Evolutionary conservation across 495 filamentous ascomycete species (phyloP).

Genomic region (Penicillium odoratum): DNA sequence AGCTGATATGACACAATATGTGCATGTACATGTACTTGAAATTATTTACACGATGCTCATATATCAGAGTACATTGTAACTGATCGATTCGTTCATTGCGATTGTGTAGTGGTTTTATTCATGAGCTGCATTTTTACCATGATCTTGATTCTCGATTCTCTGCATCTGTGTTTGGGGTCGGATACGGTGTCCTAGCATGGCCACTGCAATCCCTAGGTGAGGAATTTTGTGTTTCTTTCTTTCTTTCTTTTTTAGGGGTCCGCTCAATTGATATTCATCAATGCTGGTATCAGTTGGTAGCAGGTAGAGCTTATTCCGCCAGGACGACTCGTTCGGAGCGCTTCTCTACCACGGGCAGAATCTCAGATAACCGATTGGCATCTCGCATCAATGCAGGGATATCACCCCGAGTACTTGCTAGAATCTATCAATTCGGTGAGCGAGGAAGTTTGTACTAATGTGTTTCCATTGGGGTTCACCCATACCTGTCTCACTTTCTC

Average conservation of each 20-base stretch:
- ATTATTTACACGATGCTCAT: background rate
- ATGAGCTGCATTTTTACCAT: background rate
- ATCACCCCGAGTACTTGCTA: constrained; percentile 71
- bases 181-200: background rate
- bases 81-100: background rate
- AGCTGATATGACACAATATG: background rate
- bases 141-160: background rate
- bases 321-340: constrained; percentile 46
- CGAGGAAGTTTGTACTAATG: background rate
- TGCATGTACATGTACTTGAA: no score
- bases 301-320: constrained; percentile 9
- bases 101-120: background rate
- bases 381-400: constrained; percentile 79
- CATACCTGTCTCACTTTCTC: constrained; percentile 72
- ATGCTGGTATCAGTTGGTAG: background rate
- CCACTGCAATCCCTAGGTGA: no score
- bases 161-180: background rate
- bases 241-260: background rate
- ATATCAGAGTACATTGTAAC: background rate
- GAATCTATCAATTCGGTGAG: constrained; percentile 49
- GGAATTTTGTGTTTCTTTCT: no score
- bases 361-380: constrained; percentile 70
- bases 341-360: constrained; percentile 69
- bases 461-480: background rate
- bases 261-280: no score